Evolutionary conservation across 2,329 filamentous ascomycete species (phyloP), one percentile per base, ranked within the genome.

Genomic region (Curvularia hawaiiensis): DNA sequence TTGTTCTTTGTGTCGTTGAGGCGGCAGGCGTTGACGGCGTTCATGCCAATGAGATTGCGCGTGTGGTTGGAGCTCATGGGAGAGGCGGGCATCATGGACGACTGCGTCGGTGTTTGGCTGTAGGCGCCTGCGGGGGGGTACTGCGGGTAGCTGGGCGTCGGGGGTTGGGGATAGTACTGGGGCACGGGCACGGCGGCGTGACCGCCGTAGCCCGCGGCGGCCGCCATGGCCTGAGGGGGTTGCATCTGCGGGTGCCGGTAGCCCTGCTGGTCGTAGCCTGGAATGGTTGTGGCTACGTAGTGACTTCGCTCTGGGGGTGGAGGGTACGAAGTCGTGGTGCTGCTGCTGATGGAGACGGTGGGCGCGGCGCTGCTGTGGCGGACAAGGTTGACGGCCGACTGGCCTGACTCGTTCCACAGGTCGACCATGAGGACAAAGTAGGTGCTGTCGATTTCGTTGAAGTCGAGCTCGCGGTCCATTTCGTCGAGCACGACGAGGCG

Each of bases 1-100:
- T 91, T 90, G 63, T 91, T 89, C 16, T 90, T 82, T 0, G 88
- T 85, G 65, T 98, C 93, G 2, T 86, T 88, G 52, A 98, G 83
- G 31, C 89, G 87, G 72, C 93, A 94, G 1, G 94, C 94, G 70
- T 93, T 97, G 31, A 93, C 92, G 6, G 91, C 89, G 50, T 97
- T 81, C 74, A 91, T 96, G 2, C 95, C 95, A 62, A 99, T 98
- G 10, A 99, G 84, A 71, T 98, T 99, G 51, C 94, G 83, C 0
- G 93, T 97, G 73, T 94, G 97, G 38, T 88, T 87, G 1, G 88
- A 87, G 59, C 75, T 83, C 58, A 78, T 77, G 56, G 74, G 75
- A 10, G 73, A 72, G 26, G 72, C 59, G 7, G 65, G 47, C 2
- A 70, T 58, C 35, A 63, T 47, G 24, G 58, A 50, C 26, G 38